Percentiles rank a stretch among this genome's conserved stretches.
Evolutionary conservation across 495 filamentous ascomycete species (phyloP).

Genomic region (Hypomontagnella monticulosa): DNA sequence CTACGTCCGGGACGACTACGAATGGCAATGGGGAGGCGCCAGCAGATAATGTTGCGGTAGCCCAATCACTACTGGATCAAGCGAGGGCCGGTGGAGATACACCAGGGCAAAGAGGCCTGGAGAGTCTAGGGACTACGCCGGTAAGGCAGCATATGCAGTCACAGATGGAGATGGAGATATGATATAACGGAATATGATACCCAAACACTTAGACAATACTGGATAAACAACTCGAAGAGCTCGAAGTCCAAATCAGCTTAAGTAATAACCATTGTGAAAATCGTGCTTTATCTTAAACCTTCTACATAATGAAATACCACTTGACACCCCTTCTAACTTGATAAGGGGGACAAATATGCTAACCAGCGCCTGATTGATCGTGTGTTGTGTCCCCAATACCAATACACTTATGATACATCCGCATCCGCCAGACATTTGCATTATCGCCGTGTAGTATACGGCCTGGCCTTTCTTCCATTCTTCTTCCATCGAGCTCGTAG

Average conservation of each 20-base stretch:
- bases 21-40: conserved; percentile 48
- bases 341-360: conserved; percentile 28
- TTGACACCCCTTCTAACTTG: not conserved
- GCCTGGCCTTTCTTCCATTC: conserved; percentile 1
- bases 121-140: conserved; percentile 72
- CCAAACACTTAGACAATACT: too few species aligned
- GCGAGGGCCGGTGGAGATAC: conserved; percentile 44
- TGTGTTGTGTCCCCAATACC: conserved; percentile 27
- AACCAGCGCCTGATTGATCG: conserved; percentile 29
- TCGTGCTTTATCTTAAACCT: conserved; percentile 20
- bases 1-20: conserved; percentile 1
- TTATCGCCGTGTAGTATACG: conserved; percentile 12
- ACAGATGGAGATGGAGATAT: conserved; percentile 40
- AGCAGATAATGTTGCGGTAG: conserved; percentile 36
- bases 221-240: too few species aligned
- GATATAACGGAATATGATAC: not conserved
- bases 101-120: conserved; percentile 62
- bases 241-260: conserved; percentile 3
- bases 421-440: conserved; percentile 19
- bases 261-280: conserved; percentile 3
- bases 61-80: conserved; percentile 43
- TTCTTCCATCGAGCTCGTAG: not conserved
- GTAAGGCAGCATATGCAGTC: conserved; percentile 42
- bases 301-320: conserved; percentile 39
- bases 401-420: conserved; percentile 43